A percentile compares a stretch with the other conserved stretches of the same genome.
Evolutionary conservation across 106 monocot species (phyloP).

Genomic region (Dioscorea alata): DNA sequence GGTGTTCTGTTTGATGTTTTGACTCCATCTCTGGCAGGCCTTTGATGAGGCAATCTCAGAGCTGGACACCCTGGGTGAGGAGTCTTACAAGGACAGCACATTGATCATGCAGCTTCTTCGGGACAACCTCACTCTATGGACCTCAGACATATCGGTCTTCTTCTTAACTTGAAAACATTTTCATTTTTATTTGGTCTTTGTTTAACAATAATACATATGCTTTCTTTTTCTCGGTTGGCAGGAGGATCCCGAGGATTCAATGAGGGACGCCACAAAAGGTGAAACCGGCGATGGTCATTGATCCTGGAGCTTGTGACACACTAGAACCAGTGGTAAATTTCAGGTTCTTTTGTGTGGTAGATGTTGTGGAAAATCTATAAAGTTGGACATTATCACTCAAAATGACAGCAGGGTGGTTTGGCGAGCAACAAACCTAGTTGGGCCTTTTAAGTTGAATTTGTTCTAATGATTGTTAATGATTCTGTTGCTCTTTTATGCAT

Average conservation of each 20-base stretch:
- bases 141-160: conserved; percentile 6
- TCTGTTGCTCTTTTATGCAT: too few species aligned
- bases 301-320: too few species aligned
- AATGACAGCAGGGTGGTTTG: too few species aligned
- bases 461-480: too few species aligned
- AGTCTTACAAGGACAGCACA: conserved; percentile 11
- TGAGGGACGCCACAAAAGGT: conserved; percentile 1
- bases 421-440: too few species aligned
- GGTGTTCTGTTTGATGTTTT: too few species aligned
- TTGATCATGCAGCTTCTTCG: conserved; percentile 15
- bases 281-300: neutral
- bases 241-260: conserved; percentile 9
- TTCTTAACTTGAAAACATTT: neutral
- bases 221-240: neutral
- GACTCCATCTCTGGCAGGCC: neutral
- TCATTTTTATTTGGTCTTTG: neutral
- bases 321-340: too few species aligned
- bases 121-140: conserved; percentile 8
- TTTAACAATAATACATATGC: neutral
- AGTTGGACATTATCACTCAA: too few species aligned
- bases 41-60: conserved; percentile 15
- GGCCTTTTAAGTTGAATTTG: too few species aligned
- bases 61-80: conserved; percentile 7
- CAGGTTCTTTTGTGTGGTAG: too few species aligned
- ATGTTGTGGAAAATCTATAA: too few species aligned